Evolutionary conservation across 2,329 filamentous ascomycete species (phyloP).

Genomic region (Cryphonectria japonica): DNA sequence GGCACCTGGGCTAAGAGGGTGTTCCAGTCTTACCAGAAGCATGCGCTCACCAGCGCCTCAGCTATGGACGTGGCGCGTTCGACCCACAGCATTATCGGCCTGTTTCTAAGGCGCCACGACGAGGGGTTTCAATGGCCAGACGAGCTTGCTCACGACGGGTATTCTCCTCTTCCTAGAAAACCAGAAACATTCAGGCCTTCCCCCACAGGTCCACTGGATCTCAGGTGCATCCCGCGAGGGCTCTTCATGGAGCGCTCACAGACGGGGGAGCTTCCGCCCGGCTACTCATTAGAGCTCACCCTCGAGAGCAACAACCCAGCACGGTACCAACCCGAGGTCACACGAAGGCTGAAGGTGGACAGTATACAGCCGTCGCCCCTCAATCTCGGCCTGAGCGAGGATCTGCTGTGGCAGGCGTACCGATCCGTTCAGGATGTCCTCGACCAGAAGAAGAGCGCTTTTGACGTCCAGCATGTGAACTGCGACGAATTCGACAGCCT

Average conservation of each 20-base stretch:
- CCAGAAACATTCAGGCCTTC: constrained; percentile 47
- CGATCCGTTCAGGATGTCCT: constrained; percentile 48
- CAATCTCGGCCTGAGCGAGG: constrained; percentile 50
- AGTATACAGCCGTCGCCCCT: constrained; percentile 54
- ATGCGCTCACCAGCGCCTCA: constrained; percentile 46
- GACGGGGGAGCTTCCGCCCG: constrained; percentile 51
- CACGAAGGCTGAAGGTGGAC: constrained; percentile 46
- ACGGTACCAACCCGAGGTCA: constrained; percentile 41
- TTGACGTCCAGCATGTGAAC: constrained; percentile 44
- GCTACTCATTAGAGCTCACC: constrained; percentile 52
- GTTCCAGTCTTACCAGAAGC: constrained; percentile 55
- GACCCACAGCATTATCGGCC: constrained; percentile 54
- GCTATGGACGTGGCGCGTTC: constrained; percentile 53
- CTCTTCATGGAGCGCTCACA: constrained; percentile 50
- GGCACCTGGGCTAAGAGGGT: constrained; percentile 49
- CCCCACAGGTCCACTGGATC: constrained; percentile 47
- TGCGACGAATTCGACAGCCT: constrained; percentile 44
- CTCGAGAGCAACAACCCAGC: constrained; percentile 48
- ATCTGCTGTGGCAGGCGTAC: constrained; percentile 50
- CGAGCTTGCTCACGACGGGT: constrained; percentile 45
- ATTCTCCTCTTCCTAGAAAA: constrained; percentile 35
- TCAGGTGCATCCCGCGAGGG: constrained; percentile 51
- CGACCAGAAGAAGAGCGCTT: constrained; percentile 44
- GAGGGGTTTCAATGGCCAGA: constrained; percentile 53
- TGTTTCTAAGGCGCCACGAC: constrained; percentile 56